Base-by-base conservation (phyloP, 352 stramenopile genomes). In the Thalassiosira oceanica region DNA sequence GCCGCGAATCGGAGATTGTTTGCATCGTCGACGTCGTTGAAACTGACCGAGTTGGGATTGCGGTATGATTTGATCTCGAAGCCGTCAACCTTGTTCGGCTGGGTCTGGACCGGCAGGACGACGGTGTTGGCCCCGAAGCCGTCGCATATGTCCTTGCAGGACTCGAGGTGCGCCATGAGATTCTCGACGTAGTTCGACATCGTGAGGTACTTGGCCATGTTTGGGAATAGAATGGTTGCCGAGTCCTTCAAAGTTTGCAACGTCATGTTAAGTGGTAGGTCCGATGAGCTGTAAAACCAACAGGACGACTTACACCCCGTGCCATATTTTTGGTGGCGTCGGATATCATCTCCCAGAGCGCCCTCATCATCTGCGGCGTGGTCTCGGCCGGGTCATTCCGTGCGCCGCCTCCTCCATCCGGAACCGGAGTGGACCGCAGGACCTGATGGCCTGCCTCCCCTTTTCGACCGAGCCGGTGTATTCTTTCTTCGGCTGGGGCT, bases 81-180 rank as follows among this genome's bases (percentile, higher is more conserved):
- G 1, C 83, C 83, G 0, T 52, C 26, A 7, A 86, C 55, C 13
- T 11, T 18, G 13, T 21, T 45, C 26, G 41, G 53, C 16, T 61
- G 36, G n/a, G 15, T 7, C 16, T 43, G 26, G 4, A 71, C 24
- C 0, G 83, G 83, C 7, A 75, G 18, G 2, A 90, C 52, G 8
- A 79, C 46, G 10, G 80, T 88, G 21, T 68, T 72, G 21, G 86
- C 71, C 13, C 83, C 83, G 75, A 85, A 90, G 51, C 75, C 67
- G 60, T 90, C 83, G 51, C 80, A 88, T 39, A 90, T 78, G 55
- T 90, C 83, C 58, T 87, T 88, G 60, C 83, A 90, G 18, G 61
- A 58, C 53, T 90, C 83, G 15, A 90, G 60, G 63, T 90, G 83
- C 20, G 43, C 79, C 26, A 87, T 63, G 13, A 90, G 35, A 46